Conservation (phyloP, 148 eudicot genomes). For the Vaccinium myrtillus region DNA sequence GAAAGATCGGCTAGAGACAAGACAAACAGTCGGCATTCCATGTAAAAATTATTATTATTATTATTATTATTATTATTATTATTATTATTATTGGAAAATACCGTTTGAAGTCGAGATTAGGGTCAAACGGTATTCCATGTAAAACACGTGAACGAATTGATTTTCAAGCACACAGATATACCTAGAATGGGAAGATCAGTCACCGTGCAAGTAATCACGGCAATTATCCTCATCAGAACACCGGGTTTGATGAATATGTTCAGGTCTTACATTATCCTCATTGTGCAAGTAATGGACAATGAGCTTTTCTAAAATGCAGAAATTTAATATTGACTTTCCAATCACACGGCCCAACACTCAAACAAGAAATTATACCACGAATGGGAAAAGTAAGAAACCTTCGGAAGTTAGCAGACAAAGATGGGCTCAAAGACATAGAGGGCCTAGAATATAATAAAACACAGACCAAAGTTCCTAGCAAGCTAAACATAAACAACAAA, state of each 20-base stretch:
- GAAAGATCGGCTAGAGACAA: slow-evolving; percentile 57
- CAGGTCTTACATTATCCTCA: neutral
- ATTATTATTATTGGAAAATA: neutral
- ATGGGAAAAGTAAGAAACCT: neutral
- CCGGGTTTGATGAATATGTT: neutral
- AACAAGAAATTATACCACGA: neutral
- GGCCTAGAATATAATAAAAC: neutral
- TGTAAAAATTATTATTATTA: slow-evolving; percentile 29
- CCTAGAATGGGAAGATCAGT: neutral
- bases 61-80: neutral
- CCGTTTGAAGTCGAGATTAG: neutral
- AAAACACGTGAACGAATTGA: neutral
- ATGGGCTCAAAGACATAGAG: neutral
- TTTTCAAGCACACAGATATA: neutral
- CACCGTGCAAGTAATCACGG: neutral
- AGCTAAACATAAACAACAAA: neutral
- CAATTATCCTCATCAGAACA: neutral
- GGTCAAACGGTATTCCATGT: neutral
- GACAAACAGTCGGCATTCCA: slow-evolving; percentile 68
- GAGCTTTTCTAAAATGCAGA: neutral
- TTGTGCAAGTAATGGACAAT: neutral
- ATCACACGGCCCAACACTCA: neutral
- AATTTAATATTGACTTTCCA: neutral
- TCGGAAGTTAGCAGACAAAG: neutral
- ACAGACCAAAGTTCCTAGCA: neutral